Base-by-base conservation (phyloP, 768 basidiomycete species). In the Boletellus sp. region DNA sequence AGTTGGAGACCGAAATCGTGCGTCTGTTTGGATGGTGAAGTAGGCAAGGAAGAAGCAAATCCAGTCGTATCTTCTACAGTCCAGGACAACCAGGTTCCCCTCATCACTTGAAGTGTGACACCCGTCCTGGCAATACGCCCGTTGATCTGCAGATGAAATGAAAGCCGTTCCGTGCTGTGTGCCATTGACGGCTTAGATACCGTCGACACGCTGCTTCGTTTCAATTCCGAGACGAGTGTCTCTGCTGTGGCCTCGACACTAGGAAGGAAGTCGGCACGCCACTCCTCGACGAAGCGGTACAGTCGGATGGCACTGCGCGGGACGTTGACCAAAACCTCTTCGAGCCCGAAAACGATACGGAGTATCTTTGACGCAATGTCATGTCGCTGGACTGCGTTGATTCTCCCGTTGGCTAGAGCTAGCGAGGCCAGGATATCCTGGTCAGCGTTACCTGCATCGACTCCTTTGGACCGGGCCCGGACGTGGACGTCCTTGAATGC, bases 81-180 rank as follows among this genome's bases (percentile, higher is more conserved):
- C 87, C 84, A 90, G 8, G 86, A 83, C 28, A 92, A 67, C 90
- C 90, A 93, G 1, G 89, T 92, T 17, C 88, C 89, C 52, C 84
- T 87, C 85, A 92, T 90, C 35, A 92, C 83, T 58, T 91, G 90
- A 6, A 93, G 75, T 4, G 80, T 79, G 9, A 90, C 72, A 22
- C 78, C 77, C 20, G 83, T 62, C 19, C 76, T 76, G 5, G 65
- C 59, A 9, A 90, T 48, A 23, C 74, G 72, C 5, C 77, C 73
- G 53, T 85, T 78, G 15, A 87, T 50, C 39, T 84, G 78, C 28
- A 81, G 55, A 8, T 67, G 63, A 45, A 31, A 52, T 6, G 53
- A 28, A 20, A 45, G 43, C 24, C 17, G 51, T 41, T 53, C 50
- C 3, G 54, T 19, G 42, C 42, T 47, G 52, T 12, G 58, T 6